A percentile compares a stretch with the other conserved stretches of the same genome.
phyloP scores from a whole-genome alignment of 176 grass and related monocot species.

The Typha latifolia region DNA sequence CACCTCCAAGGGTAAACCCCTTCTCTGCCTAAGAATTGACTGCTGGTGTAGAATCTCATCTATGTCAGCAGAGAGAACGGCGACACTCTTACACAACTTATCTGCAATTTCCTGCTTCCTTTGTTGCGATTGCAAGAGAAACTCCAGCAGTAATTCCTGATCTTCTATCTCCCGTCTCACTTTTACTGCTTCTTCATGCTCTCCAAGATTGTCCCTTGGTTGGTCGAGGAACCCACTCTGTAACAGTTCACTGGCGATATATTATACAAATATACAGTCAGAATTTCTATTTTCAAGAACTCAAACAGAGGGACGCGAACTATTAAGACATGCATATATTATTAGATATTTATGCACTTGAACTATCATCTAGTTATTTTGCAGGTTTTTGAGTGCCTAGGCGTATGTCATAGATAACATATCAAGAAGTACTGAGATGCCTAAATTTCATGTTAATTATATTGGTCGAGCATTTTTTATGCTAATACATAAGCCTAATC shows the following conservation, averaged over 20 bases:
- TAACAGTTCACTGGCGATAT: slow-evolving; percentile 52
- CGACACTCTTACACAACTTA: slow-evolving; percentile 56
- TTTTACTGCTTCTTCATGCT: slow-evolving; percentile 61
- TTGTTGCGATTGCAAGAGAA: slow-evolving; percentile 72
- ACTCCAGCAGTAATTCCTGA: slow-evolving; percentile 73
- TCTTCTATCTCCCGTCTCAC: slow-evolving; percentile 85
- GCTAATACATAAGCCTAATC: too few species aligned
- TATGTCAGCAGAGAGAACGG: slow-evolving; percentile 79
- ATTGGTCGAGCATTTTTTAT: too few species aligned
- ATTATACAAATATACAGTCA: not conserved
- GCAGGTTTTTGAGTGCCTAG: too few species aligned
- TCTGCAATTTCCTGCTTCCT: slow-evolving; percentile 72
- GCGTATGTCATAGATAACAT: too few species aligned
- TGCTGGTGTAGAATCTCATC: slow-evolving; percentile 58
- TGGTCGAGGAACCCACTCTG: slow-evolving; percentile 85
- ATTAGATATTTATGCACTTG: not conserved
- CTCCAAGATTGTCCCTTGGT: slow-evolving; percentile 52
- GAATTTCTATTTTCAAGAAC: not conserved
- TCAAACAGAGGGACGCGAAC: not conserved
- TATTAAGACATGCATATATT: not conserved
- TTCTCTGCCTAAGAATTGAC: slow-evolving; percentile 28
- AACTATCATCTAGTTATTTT: too few species aligned
- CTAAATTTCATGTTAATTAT: too few species aligned
- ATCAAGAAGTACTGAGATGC: too few species aligned
- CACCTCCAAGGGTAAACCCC: slow-evolving; percentile 32